Evolutionary conservation across 768 basidiomycete species (phyloP).

Genomic region (Boletus speciosus): DNA sequence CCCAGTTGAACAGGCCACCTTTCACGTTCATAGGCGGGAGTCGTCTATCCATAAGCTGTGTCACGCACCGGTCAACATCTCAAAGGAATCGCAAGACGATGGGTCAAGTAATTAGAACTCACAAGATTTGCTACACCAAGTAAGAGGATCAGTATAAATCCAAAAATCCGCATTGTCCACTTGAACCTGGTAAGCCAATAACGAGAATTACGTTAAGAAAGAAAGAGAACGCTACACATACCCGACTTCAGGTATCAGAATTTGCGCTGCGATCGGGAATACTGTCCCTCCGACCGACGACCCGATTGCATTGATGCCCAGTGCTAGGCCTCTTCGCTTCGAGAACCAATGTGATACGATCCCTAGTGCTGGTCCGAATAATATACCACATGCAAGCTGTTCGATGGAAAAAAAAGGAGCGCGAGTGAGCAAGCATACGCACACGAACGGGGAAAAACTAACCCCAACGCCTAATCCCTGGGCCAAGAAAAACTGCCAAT

Average conservation of each 20-base stretch:
- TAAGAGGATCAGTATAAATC: constrained; percentile 53
- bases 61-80: not conserved
- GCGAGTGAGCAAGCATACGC: no score
- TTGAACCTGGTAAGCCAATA: constrained; percentile 48
- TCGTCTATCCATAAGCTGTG: constrained; percentile 39
- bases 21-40: constrained; percentile 50
- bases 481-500: constrained; percentile 77
- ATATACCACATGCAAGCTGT: constrained; percentile 46
- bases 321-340: constrained; percentile 48
- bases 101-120: constrained; percentile 5
- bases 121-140: constrained; percentile 57
- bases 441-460: constrained; percentile 18
- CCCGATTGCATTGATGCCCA: constrained; percentile 63
- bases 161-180: constrained; percentile 74
- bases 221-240: constrained; percentile 26
- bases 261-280: constrained; percentile 59
- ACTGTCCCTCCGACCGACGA: constrained; percentile 67
- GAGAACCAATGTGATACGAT: constrained; percentile 75
- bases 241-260: constrained; percentile 55
- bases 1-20: constrained; percentile 57
- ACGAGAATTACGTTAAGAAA: not conserved
- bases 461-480: constrained; percentile 70
- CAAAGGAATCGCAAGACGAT: not conserved
- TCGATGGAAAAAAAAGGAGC: no score
- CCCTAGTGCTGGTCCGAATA: constrained; percentile 60